Conservation (phyloP, 495 filamentous ascomycete species). For the Lentithecium fluviatile region DNA sequence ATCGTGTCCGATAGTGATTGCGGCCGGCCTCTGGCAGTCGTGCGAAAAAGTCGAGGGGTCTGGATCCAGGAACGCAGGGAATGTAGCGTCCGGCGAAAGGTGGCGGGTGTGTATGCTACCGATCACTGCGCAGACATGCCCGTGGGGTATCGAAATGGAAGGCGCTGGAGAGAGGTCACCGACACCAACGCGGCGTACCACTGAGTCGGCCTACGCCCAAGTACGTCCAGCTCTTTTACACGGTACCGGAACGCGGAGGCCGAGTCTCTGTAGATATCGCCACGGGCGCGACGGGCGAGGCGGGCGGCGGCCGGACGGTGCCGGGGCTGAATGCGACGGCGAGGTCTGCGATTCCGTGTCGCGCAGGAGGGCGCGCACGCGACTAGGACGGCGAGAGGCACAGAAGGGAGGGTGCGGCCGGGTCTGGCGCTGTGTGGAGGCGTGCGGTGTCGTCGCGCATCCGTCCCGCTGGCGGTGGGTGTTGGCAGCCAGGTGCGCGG, state of each 20-base stretch:
- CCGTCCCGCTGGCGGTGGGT: slow-evolving; percentile 21
- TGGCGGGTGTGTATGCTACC: too few species aligned
- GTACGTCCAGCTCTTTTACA: not conserved
- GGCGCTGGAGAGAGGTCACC: not conserved
- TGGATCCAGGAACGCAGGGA: too few species aligned
- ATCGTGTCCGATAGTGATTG: slow-evolving; percentile 29
- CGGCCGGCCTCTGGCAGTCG: too few species aligned
- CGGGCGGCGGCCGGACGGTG: slow-evolving; percentile 23
- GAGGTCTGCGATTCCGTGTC: not conserved
- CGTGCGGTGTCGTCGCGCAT: slow-evolving; percentile 33
- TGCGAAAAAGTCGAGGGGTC: too few species aligned
- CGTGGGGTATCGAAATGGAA: not conserved
- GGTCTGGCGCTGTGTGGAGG: slow-evolving; percentile 17
- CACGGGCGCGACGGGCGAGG: not conserved
- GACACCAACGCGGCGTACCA: not conserved
- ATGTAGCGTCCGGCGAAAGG: too few species aligned
- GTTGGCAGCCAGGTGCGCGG: slow-evolving; percentile 21
- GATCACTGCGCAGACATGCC: not conserved
- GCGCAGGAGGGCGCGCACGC: slow-evolving; percentile 10
- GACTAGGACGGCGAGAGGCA: not conserved
- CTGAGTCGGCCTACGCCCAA: not conserved
- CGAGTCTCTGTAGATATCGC: not conserved
- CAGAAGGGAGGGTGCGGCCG: not conserved
- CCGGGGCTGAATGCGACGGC: slow-evolving; percentile 35
- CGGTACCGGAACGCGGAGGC: not conserved